These are phyloP conservation scores for Boletus bicolor DNA, from an alignment of 768 basidiomycete genomes.

Conservation along the genomic window DNA sequence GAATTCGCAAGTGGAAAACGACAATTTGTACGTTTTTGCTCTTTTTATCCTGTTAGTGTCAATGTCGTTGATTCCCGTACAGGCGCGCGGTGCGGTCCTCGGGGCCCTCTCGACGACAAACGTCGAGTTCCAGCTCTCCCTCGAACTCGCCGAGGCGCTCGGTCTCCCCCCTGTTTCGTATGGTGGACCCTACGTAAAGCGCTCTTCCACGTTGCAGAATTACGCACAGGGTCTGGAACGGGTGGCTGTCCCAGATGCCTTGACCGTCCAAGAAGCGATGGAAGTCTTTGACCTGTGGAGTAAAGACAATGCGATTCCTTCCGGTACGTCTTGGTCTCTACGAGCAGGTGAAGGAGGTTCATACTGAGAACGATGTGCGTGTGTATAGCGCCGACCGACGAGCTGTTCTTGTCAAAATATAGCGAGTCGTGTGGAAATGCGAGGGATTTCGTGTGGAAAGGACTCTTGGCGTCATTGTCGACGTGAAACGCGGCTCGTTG, in stretches of 20 bases:
- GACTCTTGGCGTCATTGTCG: conserved; percentile 40
- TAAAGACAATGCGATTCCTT: conserved; percentile 52
- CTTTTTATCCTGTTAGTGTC: neutral
- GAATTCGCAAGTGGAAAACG: conserved; percentile 74
- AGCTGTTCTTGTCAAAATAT: conserved; percentile 76
- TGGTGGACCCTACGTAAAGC: conserved; percentile 54
- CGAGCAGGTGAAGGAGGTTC: neutral
- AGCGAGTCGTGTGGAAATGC: conserved; percentile 77
- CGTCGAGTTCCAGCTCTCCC: conserved; percentile 52
- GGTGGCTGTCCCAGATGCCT: conserved; percentile 51
- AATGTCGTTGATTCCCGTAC: conserved; percentile 2
- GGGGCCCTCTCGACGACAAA: conserved; percentile 66
- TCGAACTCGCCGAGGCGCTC: conserved; percentile 66
- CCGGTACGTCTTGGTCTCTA: conserved; percentile 35
- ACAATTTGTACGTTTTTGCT: conserved; percentile 54
- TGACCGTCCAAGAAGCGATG: conserved; percentile 66
- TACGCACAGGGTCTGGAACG: conserved; percentile 56
- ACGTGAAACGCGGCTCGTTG: conserved; percentile 8
- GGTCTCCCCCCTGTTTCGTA: conserved; percentile 40
- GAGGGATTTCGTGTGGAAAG: conserved; percentile 72
- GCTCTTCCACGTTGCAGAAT: conserved; percentile 43
- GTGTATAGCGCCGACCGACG: conserved; percentile 49
- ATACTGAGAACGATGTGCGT: neutral
- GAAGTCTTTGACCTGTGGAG: conserved; percentile 77
- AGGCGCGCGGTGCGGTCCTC: conserved; percentile 71